phyloP scores from a whole-genome alignment of 352 stramenopile species.

The Phytophthora sp. region DNA sequence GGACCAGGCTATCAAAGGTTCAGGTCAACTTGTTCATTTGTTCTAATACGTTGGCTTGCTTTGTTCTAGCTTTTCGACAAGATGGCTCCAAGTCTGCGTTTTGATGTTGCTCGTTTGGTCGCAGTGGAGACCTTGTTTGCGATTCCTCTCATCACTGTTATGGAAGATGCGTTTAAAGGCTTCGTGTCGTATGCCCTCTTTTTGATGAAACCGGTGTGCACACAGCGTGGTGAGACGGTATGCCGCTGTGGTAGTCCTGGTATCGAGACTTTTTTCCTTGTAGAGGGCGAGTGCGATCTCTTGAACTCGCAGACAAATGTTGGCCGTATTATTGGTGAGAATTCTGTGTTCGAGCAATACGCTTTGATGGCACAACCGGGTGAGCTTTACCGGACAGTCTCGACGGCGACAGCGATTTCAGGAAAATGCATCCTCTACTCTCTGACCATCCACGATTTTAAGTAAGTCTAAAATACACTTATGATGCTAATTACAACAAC shows the following conservation, averaged over 20 bases:
- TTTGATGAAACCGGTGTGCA: constrained; percentile 77
- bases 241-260: constrained; percentile 75
- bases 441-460: constrained; percentile 79
- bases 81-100: constrained; percentile 79
- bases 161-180: constrained; percentile 89
- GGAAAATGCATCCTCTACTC: constrained; percentile 83
- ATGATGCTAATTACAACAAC: no score
- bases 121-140: constrained; percentile 76
- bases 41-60: not conserved
- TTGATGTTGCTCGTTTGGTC: constrained; percentile 81
- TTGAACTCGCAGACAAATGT: constrained; percentile 69
- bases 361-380: constrained; percentile 69
- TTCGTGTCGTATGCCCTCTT: constrained; percentile 90
- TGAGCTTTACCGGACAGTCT: constrained; percentile 81
- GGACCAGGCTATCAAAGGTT: not conserved
- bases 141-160: constrained; percentile 85
- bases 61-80: constrained; percentile 75
- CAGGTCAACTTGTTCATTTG: not conserved
- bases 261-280: constrained; percentile 85
- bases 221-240: constrained; percentile 72
- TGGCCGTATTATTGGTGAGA: constrained; percentile 68
- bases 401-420: constrained; percentile 70
- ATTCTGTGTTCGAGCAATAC: constrained; percentile 86
- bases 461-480: constrained; percentile 40
- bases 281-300: constrained; percentile 84